A percentile compares a stretch with the other conserved stretches of the same genome.
Evolutionary conservation across 2,329 filamentous ascomycete species (phyloP).

Genomic region (Aspergillus neotritici): DNA sequence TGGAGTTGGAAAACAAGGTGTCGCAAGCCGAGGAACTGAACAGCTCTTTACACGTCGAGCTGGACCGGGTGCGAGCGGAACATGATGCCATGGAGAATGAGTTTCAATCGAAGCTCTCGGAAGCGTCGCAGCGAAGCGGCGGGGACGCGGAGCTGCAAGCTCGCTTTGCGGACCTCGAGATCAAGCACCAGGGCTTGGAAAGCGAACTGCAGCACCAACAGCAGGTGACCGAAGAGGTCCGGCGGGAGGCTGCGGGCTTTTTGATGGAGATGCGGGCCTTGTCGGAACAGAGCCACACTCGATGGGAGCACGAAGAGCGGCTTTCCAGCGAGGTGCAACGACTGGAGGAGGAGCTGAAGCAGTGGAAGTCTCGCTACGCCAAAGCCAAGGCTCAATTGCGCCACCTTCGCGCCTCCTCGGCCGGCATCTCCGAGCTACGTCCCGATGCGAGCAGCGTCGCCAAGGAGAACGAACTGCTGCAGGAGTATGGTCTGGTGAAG

Average conservation of each 20-base stretch:
- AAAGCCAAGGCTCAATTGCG: constrained; percentile 82
- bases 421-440: constrained; percentile 55
- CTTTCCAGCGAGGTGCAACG: constrained; percentile 68
- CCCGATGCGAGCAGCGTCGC: constrained; percentile 47
- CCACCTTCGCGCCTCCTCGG: constrained; percentile 71
- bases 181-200: constrained; percentile 62
- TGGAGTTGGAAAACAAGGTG: constrained; percentile 66
- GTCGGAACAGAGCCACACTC: constrained; percentile 70
- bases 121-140: constrained; percentile 18
- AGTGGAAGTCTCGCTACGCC: constrained; percentile 88
- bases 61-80: constrained; percentile 66
- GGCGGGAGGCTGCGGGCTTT: constrained; percentile 74
- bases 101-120: constrained; percentile 59
- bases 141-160: constrained; percentile 54
- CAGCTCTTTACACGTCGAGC: constrained; percentile 69
- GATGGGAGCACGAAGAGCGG: constrained; percentile 75
- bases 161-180: constrained; percentile 53
- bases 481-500: constrained; percentile 72
- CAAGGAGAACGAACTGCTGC: constrained; percentile 65
- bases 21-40: constrained; percentile 71
- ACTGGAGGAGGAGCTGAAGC: constrained; percentile 75
- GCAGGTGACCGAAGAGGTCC: constrained; percentile 78
- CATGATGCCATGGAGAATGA: constrained; percentile 60
- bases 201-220: constrained; percentile 66
- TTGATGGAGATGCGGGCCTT: constrained; percentile 83